Evolutionary conservation across 202 grass and related monocot species (phyloP).

Genomic region (Carex arenaria): DNA sequence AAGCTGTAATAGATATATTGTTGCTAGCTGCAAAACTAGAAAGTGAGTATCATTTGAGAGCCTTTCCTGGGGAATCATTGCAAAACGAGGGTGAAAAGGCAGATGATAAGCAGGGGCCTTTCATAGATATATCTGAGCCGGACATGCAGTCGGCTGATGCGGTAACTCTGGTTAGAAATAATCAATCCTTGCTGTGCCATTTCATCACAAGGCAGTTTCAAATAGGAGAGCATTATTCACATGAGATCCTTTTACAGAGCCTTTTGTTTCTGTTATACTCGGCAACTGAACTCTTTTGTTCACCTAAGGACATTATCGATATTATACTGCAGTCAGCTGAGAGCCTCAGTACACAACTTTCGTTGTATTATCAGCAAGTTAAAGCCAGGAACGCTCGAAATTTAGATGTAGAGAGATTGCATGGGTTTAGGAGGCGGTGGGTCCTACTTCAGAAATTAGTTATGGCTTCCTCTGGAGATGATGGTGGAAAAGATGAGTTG

Average conservation of each 20-base stretch:
- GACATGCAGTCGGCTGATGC: conserved; percentile 63
- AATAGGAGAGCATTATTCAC: conserved; percentile 51
- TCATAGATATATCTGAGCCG: conserved; percentile 55
- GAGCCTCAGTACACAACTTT: conserved; percentile 61
- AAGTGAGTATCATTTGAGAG: conserved; percentile 45
- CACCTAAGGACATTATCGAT: conserved; percentile 69
- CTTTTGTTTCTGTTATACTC: conserved; percentile 87
- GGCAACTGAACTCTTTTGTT: conserved; percentile 73
- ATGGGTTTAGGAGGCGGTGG: conserved; percentile 70
- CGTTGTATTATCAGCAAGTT: conserved; percentile 51
- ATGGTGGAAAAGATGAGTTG: conserved; percentile 51
- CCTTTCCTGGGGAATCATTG: conserved; percentile 41
- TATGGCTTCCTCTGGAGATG: conserved; percentile 67
- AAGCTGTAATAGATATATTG: conserved; percentile 77
- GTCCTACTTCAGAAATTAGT: conserved; percentile 77
- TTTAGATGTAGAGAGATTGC: conserved; percentile 54
- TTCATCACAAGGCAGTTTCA: conserved; percentile 69
- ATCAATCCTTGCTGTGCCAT: conserved; percentile 68
- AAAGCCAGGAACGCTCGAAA: conserved; percentile 38
- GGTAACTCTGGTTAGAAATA: conserved; percentile 88
- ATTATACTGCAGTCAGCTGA: conserved; percentile 82
- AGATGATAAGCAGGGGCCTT: conserved; percentile 32
- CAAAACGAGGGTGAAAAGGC: conserved; percentile 19
- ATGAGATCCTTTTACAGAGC: conserved; percentile 83
- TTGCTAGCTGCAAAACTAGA: conserved; percentile 77